phyloP scores from a whole-genome alignment of 164 flowering plant species.

The Taxillus chinensis region DNA sequence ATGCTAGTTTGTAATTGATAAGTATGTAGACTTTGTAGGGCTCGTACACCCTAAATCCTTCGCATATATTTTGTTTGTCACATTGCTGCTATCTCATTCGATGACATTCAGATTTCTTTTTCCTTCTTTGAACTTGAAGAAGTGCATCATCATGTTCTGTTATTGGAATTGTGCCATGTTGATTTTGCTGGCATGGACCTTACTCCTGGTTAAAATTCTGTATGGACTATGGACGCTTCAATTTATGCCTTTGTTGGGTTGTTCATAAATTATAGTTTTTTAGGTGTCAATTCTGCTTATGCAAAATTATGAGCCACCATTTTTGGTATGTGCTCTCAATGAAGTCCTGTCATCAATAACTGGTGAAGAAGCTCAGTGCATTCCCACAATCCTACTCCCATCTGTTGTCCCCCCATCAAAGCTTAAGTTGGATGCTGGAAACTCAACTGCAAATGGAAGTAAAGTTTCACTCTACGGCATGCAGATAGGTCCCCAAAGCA shows the following conservation, averaged over 20 bases:
- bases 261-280: not conserved
- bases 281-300: conserved; percentile 60
- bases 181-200: too few species aligned
- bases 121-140: too few species aligned
- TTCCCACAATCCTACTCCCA: conserved; percentile 49
- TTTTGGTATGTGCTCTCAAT: conserved; percentile 50
- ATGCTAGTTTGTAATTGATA: too few species aligned
- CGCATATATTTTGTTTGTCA: too few species aligned
- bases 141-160: too few species aligned
- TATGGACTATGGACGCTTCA: too few species aligned
- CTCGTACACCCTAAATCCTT: too few species aligned
- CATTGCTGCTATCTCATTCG: too few species aligned
- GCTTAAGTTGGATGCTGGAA: conserved; percentile 31
- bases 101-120: too few species aligned
- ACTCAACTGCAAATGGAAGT: conserved; percentile 6
- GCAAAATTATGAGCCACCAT: conserved; percentile 50
- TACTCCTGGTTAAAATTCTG: too few species aligned
- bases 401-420: conserved; percentile 36
- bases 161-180: too few species aligned
- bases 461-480: conserved; percentile 33
- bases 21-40: too few species aligned
- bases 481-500: conserved; percentile 43
- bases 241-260: not conserved
- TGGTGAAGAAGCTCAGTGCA: conserved; percentile 25
- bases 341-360: conserved; percentile 39